Percentiles rank a stretch among this genome's conserved stretches.
These are phyloP conservation scores for Mycocentrospora acerina DNA, from an alignment of 2,329 filamentous ascomycete species.

Conservation along the genomic window DNA sequence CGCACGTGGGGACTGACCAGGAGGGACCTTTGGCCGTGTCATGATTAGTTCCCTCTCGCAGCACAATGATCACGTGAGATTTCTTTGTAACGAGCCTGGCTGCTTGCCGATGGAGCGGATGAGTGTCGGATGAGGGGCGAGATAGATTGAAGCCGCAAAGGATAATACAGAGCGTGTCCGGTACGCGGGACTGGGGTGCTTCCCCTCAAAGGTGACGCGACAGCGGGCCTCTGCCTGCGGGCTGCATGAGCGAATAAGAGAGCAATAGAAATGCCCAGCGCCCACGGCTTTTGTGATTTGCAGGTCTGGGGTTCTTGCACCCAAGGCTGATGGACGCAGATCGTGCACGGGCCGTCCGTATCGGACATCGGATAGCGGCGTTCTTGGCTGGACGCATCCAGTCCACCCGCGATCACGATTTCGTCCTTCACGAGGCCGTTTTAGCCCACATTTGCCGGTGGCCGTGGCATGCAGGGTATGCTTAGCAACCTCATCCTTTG, in stretches of 20 bases:
- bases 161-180: conserved; percentile 10
- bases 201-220: conserved; percentile 10
- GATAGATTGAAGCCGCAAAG: conserved; percentile 11
- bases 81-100: conserved; percentile 7
- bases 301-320: too few species aligned
- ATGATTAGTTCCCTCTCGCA: conserved; percentile 16
- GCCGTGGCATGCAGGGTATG: conserved; percentile 13
- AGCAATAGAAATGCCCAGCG: too few species aligned
- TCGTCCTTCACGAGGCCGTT: neutral
- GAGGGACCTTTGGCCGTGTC: conserved; percentile 40
- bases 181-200: conserved; percentile 9
- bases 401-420: too few species aligned
- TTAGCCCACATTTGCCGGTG: conserved; percentile 1
- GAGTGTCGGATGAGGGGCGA: conserved; percentile 34
- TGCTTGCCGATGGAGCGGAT: conserved; percentile 30
- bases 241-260: too few species aligned
- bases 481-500: conserved; percentile 14
- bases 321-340: too few species aligned
- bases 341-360: too few species aligned
- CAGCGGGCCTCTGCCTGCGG: conserved; percentile 5
- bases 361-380: too few species aligned
- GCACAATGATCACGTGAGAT: conserved; percentile 25
- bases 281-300: too few species aligned
- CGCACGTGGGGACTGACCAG: conserved; percentile 23
- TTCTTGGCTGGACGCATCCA: too few species aligned